These are phyloP conservation scores for Penicillium sp. DNA, from an alignment of 2,329 filamentous ascomycete species.

Conservation along the genomic window DNA sequence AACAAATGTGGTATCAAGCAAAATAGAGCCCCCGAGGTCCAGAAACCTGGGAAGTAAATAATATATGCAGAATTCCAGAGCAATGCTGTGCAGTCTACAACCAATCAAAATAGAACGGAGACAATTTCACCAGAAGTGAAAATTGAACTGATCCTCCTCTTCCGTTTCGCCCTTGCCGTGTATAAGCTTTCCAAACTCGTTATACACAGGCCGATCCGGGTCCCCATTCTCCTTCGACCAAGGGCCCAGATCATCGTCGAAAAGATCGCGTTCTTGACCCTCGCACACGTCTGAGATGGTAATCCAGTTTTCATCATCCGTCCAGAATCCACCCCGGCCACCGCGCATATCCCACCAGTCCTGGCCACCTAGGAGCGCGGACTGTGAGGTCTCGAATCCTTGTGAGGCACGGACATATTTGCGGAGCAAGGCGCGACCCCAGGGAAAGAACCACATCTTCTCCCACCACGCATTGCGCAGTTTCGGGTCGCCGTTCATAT, in stretches of 20 bases:
- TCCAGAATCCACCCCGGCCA: slow-evolving; percentile 60
- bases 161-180: slow-evolving; percentile 41
- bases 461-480: slow-evolving; percentile 45
- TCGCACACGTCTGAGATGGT: slow-evolving; percentile 54
- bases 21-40: not conserved
- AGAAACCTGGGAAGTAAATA: not conserved
- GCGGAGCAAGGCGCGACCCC: slow-evolving; percentile 55
- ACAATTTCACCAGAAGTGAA: not conserved
- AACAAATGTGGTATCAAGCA: slow-evolving; percentile 12
- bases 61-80: not conserved
- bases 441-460: slow-evolving; percentile 54
- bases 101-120: not conserved
- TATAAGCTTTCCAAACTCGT: slow-evolving; percentile 43
- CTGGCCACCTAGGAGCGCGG: slow-evolving; percentile 51
- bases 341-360: slow-evolving; percentile 55
- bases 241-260: slow-evolving; percentile 51
- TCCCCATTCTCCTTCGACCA: slow-evolving; percentile 44
- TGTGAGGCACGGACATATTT: slow-evolving; percentile 52
- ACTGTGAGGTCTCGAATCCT: slow-evolving; percentile 48
- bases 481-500: slow-evolving; percentile 43
- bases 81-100: not conserved
- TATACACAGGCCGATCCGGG: slow-evolving; percentile 40
- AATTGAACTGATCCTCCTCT: slow-evolving; percentile 9
- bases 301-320: slow-evolving; percentile 54
- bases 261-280: slow-evolving; percentile 50